Conservation (phyloP, 1,284 basidiomycete species). For the Athelia sp. region DNA sequence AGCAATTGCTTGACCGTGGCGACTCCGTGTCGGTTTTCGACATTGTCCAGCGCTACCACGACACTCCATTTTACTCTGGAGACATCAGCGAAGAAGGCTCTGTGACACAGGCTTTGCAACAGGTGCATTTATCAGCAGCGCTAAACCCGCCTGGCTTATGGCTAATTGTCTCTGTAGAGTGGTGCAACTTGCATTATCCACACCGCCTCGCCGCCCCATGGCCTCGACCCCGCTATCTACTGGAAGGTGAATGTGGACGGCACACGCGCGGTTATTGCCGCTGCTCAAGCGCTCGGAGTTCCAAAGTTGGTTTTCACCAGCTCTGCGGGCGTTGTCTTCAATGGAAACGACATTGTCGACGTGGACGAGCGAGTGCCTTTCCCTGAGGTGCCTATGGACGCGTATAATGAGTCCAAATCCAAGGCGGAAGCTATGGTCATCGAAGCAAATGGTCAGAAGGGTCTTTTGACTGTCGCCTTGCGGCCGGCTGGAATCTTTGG, state of each 20-base stretch:
- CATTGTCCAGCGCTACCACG: conserved; percentile 83
- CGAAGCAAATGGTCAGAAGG: conserved; percentile 79
- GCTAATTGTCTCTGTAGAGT: conserved; percentile 40
- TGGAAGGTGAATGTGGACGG: conserved; percentile 95
- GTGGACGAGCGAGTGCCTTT: conserved; percentile 86
- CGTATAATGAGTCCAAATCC: conserved; percentile 97
- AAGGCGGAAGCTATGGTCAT: conserved; percentile 85
- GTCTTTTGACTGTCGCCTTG: conserved; percentile 85
- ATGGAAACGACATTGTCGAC: conserved; percentile 78
- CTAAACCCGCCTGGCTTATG: conserved; percentile 3
- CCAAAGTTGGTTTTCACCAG: conserved; percentile 93
- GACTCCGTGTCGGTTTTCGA: conserved; percentile 85
- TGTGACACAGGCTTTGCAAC: conserved; percentile 66
- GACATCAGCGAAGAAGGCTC: conserved; percentile 79
- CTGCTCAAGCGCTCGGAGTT: conserved; percentile 69
- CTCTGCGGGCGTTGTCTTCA: conserved; percentile 91
- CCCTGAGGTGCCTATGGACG: conserved; percentile 78
- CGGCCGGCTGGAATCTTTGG: conserved; percentile 98
- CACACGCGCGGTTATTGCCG: conserved; percentile 82
- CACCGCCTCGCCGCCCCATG: conserved; percentile 88
- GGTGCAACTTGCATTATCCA: conserved; percentile 89
- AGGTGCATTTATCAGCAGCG: conserved; percentile 41
- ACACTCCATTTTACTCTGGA: conserved; percentile 81
- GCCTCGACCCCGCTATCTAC: conserved; percentile 72
- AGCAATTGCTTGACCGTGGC: conserved; percentile 72